These are phyloP conservation scores for Metschnikowia proteae DNA, from an alignment of 805 yeast genomes.

Conservation along the genomic window DNA sequence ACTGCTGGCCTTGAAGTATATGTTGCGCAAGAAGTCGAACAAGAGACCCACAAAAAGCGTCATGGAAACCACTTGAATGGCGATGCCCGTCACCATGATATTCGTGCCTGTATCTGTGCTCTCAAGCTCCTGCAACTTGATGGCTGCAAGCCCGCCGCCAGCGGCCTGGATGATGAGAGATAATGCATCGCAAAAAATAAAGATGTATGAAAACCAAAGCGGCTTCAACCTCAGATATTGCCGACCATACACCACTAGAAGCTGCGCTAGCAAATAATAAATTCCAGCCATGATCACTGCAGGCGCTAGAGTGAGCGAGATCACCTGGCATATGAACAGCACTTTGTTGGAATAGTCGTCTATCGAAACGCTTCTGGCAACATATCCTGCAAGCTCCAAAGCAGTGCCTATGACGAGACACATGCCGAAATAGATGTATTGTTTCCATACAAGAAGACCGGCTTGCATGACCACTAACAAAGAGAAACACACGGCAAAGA, in stretches of 20 bases:
- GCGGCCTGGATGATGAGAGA: constrained; percentile 42
- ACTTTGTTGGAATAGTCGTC: constrained; percentile 19
- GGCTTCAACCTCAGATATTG: constrained; percentile 52
- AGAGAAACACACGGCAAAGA: constrained; percentile 17
- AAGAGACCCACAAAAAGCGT: constrained; percentile 51
- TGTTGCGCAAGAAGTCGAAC: constrained; percentile 42
- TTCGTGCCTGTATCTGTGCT: constrained; percentile 49
- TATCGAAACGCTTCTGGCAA: constrained; percentile 52
- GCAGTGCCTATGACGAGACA: constrained; percentile 54
- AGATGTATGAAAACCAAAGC: constrained; percentile 57
- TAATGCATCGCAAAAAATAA: constrained; percentile 61
- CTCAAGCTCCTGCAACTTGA: constrained; percentile 22
- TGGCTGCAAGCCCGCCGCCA: constrained; percentile 20
- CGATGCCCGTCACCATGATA: constrained; percentile 75
- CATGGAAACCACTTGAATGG: constrained; percentile 73
- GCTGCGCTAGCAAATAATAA: constrained; percentile 66
- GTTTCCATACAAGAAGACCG: constrained; percentile 37
- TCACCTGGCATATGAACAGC: constrained; percentile 59
- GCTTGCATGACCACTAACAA: constrained; percentile 14
- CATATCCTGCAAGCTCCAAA: constrained; percentile 66
- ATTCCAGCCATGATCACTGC: constrained; percentile 83
- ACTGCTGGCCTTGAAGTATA: constrained; percentile 29
- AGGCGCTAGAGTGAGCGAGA: constrained; percentile 73
- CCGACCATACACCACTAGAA: constrained; percentile 50
- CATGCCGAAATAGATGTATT: constrained; percentile 63